Evolutionary conservation across 1,139 yeast species (phyloP).

Genomic region (Nakaseomyces glabratus): DNA sequence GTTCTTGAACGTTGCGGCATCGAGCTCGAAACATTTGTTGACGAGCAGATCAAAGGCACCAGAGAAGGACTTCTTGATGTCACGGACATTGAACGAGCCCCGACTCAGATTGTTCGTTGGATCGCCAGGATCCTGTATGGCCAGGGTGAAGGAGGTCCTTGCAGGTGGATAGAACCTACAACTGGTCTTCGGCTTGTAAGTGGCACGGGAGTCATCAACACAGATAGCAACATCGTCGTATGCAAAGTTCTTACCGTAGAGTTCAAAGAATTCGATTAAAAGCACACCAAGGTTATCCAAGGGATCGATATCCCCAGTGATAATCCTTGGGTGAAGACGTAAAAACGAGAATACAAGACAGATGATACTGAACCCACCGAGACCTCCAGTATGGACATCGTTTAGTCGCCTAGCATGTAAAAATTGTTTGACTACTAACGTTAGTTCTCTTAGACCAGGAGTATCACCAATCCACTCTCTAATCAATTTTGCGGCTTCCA

Average conservation of each 20-base stretch:
- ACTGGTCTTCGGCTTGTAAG: slow-evolving; percentile 47
- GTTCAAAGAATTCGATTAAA: slow-evolving; percentile 84
- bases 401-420: slow-evolving; percentile 70
- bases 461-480: slow-evolving; percentile 64
- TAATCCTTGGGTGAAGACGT: slow-evolving; percentile 67
- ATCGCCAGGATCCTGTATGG: slow-evolving; percentile 90
- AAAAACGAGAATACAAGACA: slow-evolving; percentile 80
- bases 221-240: slow-evolving; percentile 70
- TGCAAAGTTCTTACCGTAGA: slow-evolving; percentile 86
- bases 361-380: slow-evolving; percentile 91
- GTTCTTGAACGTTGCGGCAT: slow-evolving; percentile 50
- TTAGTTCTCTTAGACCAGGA: slow-evolving; percentile 80
- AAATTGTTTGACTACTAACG: slow-evolving; percentile 81
- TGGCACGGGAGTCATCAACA: slow-evolving; percentile 45
- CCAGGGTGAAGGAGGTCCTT: slow-evolving; percentile 55
- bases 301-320: slow-evolving; percentile 61
- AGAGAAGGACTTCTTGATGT: slow-evolving; percentile 77
- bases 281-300: slow-evolving; percentile 77
- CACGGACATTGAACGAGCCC: slow-evolving; percentile 75
- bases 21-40: slow-evolving; percentile 57
- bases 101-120: slow-evolving; percentile 73
- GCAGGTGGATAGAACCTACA: slow-evolving; percentile 11
- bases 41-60: slow-evolving; percentile 82
- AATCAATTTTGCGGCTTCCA: slow-evolving; percentile 75
- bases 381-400: slow-evolving; percentile 92